phyloP scores from a whole-genome alignment of 129 eudicot species.

The Lonicera japonica region DNA sequence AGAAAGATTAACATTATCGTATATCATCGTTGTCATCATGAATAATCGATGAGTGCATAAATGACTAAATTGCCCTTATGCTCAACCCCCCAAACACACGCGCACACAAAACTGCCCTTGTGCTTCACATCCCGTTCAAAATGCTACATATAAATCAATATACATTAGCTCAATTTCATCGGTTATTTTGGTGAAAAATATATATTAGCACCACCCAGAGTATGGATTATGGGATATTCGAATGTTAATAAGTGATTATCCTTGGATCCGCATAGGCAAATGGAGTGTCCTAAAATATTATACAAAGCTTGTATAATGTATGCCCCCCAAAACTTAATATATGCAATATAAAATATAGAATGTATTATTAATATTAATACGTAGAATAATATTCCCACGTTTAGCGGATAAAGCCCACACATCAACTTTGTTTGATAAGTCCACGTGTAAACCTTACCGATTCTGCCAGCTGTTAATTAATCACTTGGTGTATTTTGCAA shows the following conservation, averaged over 20 bases:
- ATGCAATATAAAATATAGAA: too few species aligned
- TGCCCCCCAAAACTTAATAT: too few species aligned
- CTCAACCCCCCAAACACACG: too few species aligned
- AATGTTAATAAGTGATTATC: neutral
- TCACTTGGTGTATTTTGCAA: constrained; percentile 5
- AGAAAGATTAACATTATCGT: too few species aligned
- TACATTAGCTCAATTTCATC: neutral
- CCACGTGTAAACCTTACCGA: neutral
- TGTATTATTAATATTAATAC: too few species aligned
- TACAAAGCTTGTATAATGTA: too few species aligned
- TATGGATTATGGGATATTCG: neutral
- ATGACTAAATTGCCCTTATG: neutral
- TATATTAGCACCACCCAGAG: neutral
- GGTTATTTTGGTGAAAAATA: neutral
- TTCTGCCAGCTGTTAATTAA: constrained; percentile 4
- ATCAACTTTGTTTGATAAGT: neutral
- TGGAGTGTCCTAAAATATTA: constrained; percentile 1
- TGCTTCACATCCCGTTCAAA: too few species aligned
- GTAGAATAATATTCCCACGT: neutral
- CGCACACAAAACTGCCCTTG: neutral
- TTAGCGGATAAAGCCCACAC: neutral
- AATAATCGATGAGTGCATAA: too few species aligned
- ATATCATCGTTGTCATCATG: too few species aligned
- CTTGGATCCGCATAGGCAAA: constrained; percentile 7
- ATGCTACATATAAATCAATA: neutral